Conservation (phyloP, 2,329 filamentous ascomycete genomes). For the Colletotrichum falcatum region DNA sequence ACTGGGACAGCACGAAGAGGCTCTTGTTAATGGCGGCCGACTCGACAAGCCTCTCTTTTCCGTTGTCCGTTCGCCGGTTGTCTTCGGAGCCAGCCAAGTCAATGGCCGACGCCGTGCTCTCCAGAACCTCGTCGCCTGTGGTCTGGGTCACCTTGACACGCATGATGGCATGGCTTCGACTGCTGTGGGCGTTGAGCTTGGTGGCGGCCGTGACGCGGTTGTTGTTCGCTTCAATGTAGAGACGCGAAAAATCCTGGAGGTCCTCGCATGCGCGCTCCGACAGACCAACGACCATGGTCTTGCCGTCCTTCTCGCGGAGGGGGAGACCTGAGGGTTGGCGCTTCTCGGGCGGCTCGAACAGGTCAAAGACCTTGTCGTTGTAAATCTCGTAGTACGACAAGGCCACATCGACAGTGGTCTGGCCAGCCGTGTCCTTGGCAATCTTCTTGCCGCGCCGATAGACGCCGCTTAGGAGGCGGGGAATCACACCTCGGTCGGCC, state of each 20-base stretch:
- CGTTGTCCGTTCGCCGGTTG: conserved; percentile 93
- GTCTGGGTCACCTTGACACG: conserved; percentile 89
- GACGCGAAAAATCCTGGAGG: conserved; percentile 87
- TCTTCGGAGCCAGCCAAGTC: conserved; percentile 96
- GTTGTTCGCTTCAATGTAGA: conserved; percentile 93
- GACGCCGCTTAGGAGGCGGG: conserved; percentile 84
- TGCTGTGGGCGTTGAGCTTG: conserved; percentile 92
- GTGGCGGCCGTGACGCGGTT: conserved; percentile 91
- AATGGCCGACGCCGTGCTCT: conserved; percentile 92
- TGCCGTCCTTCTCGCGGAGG: conserved; percentile 86
- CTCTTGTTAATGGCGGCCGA: conserved; percentile 98
- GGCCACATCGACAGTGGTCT: conserved; percentile 77
- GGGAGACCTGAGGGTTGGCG: conserved; percentile 84
- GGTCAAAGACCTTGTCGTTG: conserved; percentile 93
- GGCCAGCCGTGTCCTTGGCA: conserved; percentile 78
- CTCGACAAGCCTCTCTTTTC: conserved; percentile 91
- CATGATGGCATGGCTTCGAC: conserved; percentile 89
- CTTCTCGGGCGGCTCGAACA: conserved; percentile 90
- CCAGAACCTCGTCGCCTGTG: conserved; percentile 73
- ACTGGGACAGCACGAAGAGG: conserved; percentile 92
- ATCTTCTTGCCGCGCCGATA: conserved; percentile 89
- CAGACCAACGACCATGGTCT: conserved; percentile 87
- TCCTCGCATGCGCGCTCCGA: conserved; percentile 85
- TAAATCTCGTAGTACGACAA: conserved; percentile 98
- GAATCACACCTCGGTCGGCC: conserved; percentile 88